These are phyloP conservation scores for Pistacia integerrima DNA, from an alignment of 345 rosid genomes.

Conservation along the genomic window DNA sequence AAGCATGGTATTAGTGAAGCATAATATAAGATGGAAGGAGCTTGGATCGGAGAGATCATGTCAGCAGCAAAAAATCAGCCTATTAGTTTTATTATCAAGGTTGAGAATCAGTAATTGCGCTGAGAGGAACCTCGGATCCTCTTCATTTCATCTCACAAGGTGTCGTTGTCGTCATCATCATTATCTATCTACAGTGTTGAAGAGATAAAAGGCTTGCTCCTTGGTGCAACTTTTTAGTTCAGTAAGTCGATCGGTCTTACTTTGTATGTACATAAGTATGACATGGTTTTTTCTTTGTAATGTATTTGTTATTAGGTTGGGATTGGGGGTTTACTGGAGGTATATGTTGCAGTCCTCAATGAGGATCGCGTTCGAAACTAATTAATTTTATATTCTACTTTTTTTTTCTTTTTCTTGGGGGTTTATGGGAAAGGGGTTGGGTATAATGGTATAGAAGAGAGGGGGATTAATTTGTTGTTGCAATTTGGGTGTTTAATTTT, in stretches of 20 bases:
- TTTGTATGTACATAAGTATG: constrained; percentile 41
- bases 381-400: constrained; percentile 15
- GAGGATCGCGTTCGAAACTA: constrained; percentile 27
- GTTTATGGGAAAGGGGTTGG: constrained; percentile 24
- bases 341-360: constrained; percentile 32
- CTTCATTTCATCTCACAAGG: constrained; percentile 52
- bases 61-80: constrained; percentile 64
- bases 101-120: constrained; percentile 50
- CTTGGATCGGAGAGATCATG: constrained; percentile 91
- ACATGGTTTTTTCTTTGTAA: constrained; percentile 24
- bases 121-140: constrained; percentile 97
- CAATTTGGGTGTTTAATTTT: constrained; percentile 26
- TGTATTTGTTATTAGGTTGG: constrained; percentile 26
- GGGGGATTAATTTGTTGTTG: constrained; percentile 43
- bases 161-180: constrained; percentile 35
- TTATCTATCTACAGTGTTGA: constrained; percentile 20
- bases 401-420: constrained; percentile 17
- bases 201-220: constrained; percentile 32
- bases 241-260: constrained; percentile 34
- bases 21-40: constrained; percentile 51
- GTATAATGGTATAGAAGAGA: constrained; percentile 47
- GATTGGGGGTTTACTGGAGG: constrained; percentile 17
- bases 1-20: constrained; percentile 22
- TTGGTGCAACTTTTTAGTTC: constrained; percentile 38
- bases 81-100: constrained; percentile 42